Percentiles rank a stretch among this genome's conserved stretches.
Evolutionary conservation across 2,329 filamentous ascomycete species (phyloP).

Genomic region (Sporothrix pallida): DNA sequence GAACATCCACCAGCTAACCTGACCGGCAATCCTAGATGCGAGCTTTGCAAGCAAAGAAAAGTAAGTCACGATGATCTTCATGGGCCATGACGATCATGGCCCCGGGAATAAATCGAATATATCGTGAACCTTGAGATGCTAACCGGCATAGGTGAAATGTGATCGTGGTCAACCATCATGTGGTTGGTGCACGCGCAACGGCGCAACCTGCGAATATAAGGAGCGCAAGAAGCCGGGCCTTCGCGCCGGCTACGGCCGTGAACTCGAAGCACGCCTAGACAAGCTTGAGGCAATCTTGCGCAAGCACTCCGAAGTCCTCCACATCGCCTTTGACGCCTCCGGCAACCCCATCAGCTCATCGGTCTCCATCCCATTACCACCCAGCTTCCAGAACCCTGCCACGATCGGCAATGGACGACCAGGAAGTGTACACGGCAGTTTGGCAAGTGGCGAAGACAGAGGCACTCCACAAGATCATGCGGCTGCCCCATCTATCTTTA

Average conservation of each 20-base stretch:
- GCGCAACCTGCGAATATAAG: slow-evolving; percentile 69
- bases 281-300: slow-evolving; percentile 70
- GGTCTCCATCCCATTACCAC: not conserved
- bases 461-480: slow-evolving; percentile 58
- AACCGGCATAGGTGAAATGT: slow-evolving; percentile 65
- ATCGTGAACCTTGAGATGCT: not conserved
- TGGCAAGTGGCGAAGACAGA: slow-evolving; percentile 58
- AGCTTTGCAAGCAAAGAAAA: slow-evolving; percentile 82
- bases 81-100: not conserved
- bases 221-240: slow-evolving; percentile 71
- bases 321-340: slow-evolving; percentile 56
- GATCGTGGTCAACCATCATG: slow-evolving; percentile 76
- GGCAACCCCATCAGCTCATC: slow-evolving; percentile 44
- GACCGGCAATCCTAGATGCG: slow-evolving; percentile 58
- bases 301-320: slow-evolving; percentile 69
- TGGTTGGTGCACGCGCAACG: slow-evolving; percentile 70
- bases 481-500: slow-evolving; percentile 50
- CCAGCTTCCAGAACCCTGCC: not conserved
- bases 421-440: slow-evolving; percentile 55
- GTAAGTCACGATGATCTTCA: slow-evolving; percentile 50
- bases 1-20: slow-evolving; percentile 23
- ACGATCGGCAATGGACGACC: slow-evolving; percentile 40
- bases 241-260: slow-evolving; percentile 71
- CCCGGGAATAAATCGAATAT: not conserved
- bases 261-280: slow-evolving; percentile 74